Conservation (phyloP, 352 stramenopile genomes). For the Globisporangium lucens region DNA sequence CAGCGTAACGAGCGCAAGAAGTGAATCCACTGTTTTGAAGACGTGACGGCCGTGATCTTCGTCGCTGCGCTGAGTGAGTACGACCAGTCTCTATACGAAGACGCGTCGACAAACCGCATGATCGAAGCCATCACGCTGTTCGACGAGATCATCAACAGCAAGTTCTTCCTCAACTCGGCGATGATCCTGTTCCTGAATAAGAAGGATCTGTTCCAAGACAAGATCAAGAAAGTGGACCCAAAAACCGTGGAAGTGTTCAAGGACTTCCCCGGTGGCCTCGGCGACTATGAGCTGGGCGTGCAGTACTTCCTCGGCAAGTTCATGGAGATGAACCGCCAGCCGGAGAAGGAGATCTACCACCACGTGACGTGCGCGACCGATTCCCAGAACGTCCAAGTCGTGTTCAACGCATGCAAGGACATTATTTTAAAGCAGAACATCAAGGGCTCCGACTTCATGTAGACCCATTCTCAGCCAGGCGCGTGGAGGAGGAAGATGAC, state of each 20-base stretch:
- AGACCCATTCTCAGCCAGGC: conserved; percentile 17
- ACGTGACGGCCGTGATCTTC: conserved; percentile 96
- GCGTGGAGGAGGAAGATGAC: background rate
- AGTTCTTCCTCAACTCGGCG: conserved; percentile 90
- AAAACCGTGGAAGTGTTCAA: conserved; percentile 89
- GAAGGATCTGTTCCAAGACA: conserved; percentile 96
- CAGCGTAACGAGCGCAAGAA: conserved; percentile 97
- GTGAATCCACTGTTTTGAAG: conserved; percentile 97
- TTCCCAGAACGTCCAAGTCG: conserved; percentile 95
- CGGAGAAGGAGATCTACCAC: conserved; percentile 92
- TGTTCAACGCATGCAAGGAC: conserved; percentile 97
- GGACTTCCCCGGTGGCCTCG: conserved; percentile 83
- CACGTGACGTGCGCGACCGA: conserved; percentile 96
- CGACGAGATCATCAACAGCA: conserved; percentile 94
- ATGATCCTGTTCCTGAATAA: conserved; percentile 99
- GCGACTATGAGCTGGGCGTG: conserved; percentile 85
- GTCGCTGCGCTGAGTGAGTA: conserved; percentile 95
- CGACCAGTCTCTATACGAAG: conserved; percentile 94
- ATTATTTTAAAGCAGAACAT: conserved; percentile 95
- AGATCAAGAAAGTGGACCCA: conserved; percentile 94
- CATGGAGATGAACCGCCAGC: conserved; percentile 93
- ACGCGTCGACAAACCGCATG: conserved; percentile 93
- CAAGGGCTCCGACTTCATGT: conserved; percentile 89
- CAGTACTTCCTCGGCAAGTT: conserved; percentile 94
- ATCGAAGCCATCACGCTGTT: conserved; percentile 95